phyloP scores from a whole-genome alignment of 495 filamentous ascomycete genomes.

The Lepraria neglecta region DNA sequence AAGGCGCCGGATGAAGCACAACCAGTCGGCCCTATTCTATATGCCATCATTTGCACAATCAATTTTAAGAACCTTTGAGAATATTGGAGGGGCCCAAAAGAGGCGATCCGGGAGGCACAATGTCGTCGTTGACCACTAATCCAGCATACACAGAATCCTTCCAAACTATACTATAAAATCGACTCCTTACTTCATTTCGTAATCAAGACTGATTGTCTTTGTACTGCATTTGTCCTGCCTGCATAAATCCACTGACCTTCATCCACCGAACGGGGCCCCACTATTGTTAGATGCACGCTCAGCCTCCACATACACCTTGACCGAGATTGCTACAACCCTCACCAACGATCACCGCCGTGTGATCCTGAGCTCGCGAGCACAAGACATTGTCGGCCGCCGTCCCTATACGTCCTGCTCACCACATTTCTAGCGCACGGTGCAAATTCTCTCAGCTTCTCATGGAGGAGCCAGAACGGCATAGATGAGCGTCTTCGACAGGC shows the following conservation, averaged over 20 bases:
- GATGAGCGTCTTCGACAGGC: conserved; percentile 18
- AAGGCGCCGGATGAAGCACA: background rate
- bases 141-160: background rate
- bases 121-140: conserved; percentile 12
- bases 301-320: conserved; percentile 4
- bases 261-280: background rate
- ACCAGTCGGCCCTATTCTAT: background rate
- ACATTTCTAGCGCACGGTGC: conserved; percentile 3
- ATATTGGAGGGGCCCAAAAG: background rate
- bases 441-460: conserved; percentile 1
- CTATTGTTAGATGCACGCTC: background rate
- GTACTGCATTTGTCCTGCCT: background rate
- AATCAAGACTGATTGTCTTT: background rate
- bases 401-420: background rate
- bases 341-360: background rate
- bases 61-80: background rate
- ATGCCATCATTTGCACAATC: background rate
- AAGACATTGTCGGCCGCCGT: background rate
- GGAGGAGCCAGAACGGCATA: conserved; percentile 15
- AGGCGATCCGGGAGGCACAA: conserved; percentile 7
- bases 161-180: background rate
- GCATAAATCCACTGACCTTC: conserved; percentile 2
- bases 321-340: background rate
- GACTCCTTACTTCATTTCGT: background rate
- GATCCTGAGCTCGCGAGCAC: background rate